A percentile compares a stretch with the other conserved stretches of the same genome.
Conservation (phyloP, 2,329 filamentous ascomycete genomes). For the Nigrospora osmanthi region DNA sequence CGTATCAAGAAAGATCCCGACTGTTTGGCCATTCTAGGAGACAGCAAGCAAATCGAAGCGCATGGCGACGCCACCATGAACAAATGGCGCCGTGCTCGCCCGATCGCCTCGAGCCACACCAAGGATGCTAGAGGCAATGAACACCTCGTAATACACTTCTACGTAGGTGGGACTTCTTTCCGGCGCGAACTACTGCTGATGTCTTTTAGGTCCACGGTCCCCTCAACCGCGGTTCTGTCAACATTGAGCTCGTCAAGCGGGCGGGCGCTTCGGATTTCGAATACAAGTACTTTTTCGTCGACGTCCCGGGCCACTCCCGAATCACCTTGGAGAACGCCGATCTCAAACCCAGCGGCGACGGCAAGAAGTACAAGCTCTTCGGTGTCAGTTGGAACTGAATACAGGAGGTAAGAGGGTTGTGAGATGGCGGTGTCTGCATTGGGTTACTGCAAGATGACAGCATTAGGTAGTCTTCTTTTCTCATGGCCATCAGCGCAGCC, state of each 20-base stretch:
- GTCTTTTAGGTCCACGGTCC: slow-evolving; percentile 63
- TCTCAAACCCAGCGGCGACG: slow-evolving; percentile 22
- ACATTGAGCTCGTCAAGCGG: slow-evolving; percentile 68
- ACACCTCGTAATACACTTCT: slow-evolving; percentile 79
- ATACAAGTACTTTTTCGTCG: slow-evolving; percentile 74
- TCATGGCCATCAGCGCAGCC: no score
- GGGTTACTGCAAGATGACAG: no score
- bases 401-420: no score
- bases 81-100: slow-evolving; percentile 67
- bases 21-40: slow-evolving; percentile 68
- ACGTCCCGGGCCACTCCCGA: slow-evolving; percentile 63
- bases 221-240: slow-evolving; percentile 62
- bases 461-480: no score
- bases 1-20: slow-evolving; percentile 65
- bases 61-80: slow-evolving; percentile 75
- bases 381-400: slow-evolving; percentile 50
- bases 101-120: slow-evolving; percentile 54
- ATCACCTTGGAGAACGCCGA: slow-evolving; percentile 60
- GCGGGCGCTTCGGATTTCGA: slow-evolving; percentile 59
- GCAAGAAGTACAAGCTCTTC: slow-evolving; percentile 47
- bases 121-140: slow-evolving; percentile 70
- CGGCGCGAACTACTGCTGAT: slow-evolving; percentile 12
- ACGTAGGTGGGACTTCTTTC: slow-evolving; percentile 40
- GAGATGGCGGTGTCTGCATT: no score
- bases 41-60: slow-evolving; percentile 66